A percentile compares a stretch with the other conserved stretches of the same genome.
These are phyloP conservation scores for Glutinoglossum americanum DNA, from an alignment of 495 filamentous ascomycete species.

Conservation along the genomic window DNA sequence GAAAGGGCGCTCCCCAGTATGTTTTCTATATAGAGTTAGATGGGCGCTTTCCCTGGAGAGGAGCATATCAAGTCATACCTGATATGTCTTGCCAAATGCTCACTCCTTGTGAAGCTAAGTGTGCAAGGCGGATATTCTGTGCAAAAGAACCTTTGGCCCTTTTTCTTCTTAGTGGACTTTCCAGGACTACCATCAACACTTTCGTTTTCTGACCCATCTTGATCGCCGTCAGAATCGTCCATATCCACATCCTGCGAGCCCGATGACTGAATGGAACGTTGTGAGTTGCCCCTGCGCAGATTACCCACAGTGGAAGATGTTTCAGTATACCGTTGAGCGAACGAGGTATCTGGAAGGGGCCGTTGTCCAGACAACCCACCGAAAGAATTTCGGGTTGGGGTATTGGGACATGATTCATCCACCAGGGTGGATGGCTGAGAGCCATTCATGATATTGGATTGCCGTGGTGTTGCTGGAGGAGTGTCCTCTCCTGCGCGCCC, in stretches of 20 bases:
- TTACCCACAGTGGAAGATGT: background rate
- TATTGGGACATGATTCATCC: constrained; percentile 2
- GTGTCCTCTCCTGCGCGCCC: constrained; percentile 1
- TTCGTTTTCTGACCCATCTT: constrained; percentile 58
- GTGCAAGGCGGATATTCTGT: constrained; percentile 92
- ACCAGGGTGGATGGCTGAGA: background rate
- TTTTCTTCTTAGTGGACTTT: constrained; percentile 71
- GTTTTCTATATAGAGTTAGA: constrained; percentile 39
- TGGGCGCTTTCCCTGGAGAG: background rate
- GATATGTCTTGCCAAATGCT: constrained; percentile 88
- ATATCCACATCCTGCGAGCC: constrained; percentile 58
- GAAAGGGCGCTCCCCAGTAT: constrained; percentile 92
- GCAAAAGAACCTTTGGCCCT: constrained; percentile 90
- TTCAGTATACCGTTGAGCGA: background rate
- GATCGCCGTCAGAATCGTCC: constrained; percentile 54
- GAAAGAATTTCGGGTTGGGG: constrained; percentile 1
- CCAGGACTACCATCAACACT: constrained; percentile 44
- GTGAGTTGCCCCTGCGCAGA: constrained; percentile 34
- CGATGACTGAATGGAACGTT: constrained; percentile 37
- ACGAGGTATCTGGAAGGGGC: background rate
- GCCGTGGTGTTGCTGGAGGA: constrained; percentile 1
- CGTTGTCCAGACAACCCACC: constrained; percentile 1
- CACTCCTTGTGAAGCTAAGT: constrained; percentile 87
- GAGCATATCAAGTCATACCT: constrained; percentile 27
- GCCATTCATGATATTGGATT: background rate